These are phyloP conservation scores for Xylaria sp. DNA, from an alignment of 2,329 filamentous ascomycete species.

Conservation along the genomic window DNA sequence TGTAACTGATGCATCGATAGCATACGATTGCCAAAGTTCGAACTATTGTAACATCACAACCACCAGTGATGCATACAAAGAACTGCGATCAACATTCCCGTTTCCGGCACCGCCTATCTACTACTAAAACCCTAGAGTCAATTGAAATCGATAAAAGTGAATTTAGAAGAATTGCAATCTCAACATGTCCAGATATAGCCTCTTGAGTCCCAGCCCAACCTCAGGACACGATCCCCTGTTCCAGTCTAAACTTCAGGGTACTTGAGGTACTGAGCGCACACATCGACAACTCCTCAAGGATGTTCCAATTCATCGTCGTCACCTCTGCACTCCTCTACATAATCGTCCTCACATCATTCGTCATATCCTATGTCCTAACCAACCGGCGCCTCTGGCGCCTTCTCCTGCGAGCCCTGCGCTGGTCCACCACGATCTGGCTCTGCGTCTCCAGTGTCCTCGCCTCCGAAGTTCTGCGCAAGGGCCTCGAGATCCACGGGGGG, in stretches of 20 bases:
- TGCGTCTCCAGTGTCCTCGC: conserved; percentile 40
- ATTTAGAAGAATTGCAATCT: not conserved
- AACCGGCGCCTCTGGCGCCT: conserved; percentile 39
- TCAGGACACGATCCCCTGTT: not conserved
- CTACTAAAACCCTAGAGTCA: not conserved
- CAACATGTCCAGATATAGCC: not conserved
- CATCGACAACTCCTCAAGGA: conserved; percentile 17
- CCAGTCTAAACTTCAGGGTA: not conserved
- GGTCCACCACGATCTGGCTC: conserved; percentile 41
- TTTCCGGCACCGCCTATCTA: conserved; percentile 12
- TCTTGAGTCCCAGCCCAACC: not conserved
- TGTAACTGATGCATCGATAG: no score
- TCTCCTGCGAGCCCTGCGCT: conserved; percentile 41
- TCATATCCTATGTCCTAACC: conserved; percentile 18
- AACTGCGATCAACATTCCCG: not conserved
- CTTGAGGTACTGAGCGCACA: not conserved
- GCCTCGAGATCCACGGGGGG: conserved; percentile 38
- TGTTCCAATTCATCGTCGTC: conserved; percentile 39
- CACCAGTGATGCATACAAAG: conserved; percentile 17
- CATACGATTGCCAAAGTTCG: not conserved
- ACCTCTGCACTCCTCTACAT: conserved; percentile 40
- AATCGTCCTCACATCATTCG: conserved; percentile 40
- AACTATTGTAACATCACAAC: not conserved
- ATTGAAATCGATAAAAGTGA: not conserved
- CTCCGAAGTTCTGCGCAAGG: conserved; percentile 40